Evolutionary conservation across 805 yeast genomes (phyloP).

Genomic region (Monosporozyma siamensis): DNA sequence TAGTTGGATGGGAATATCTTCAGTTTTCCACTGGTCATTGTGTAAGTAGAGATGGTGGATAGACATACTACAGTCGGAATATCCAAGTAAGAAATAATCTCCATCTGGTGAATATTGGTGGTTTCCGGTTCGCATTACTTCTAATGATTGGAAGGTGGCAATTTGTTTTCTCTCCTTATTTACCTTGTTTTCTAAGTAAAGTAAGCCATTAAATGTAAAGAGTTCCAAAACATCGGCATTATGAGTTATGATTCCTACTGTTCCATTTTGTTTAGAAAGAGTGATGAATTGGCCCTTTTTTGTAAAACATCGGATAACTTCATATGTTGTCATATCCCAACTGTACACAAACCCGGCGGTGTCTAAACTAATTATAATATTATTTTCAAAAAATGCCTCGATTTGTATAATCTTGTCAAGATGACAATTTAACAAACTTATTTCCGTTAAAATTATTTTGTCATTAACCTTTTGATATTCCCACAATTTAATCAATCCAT

Average conservation of each 20-base stretch:
- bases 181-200: not conserved
- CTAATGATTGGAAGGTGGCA: not conserved
- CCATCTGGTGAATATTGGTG: not conserved
- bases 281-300: conserved; percentile 29
- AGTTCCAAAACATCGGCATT: not conserved
- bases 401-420: conserved; percentile 37
- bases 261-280: conserved; percentile 49
- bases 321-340: conserved; percentile 56
- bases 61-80: conserved; percentile 24
- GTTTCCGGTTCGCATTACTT: not conserved
- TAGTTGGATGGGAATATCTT: not conserved
- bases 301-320: conserved; percentile 36
- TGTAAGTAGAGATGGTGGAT: conserved; percentile 23
- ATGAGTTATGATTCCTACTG: conserved; percentile 33
- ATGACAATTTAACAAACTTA: conserved; percentile 49
- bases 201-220: not conserved
- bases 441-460: conserved; percentile 20
- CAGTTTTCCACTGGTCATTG: not conserved
- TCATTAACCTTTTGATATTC: conserved; percentile 14
- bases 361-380: conserved; percentile 48
- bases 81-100: conserved; percentile 27
- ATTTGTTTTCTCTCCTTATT: not conserved
- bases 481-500: conserved; percentile 58
- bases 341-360: conserved; percentile 42
- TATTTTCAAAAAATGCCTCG: conserved; percentile 42